phyloP scores from a whole-genome alignment of 768 basidiomycete genomes.

The Xerocomus potaroensis region DNA sequence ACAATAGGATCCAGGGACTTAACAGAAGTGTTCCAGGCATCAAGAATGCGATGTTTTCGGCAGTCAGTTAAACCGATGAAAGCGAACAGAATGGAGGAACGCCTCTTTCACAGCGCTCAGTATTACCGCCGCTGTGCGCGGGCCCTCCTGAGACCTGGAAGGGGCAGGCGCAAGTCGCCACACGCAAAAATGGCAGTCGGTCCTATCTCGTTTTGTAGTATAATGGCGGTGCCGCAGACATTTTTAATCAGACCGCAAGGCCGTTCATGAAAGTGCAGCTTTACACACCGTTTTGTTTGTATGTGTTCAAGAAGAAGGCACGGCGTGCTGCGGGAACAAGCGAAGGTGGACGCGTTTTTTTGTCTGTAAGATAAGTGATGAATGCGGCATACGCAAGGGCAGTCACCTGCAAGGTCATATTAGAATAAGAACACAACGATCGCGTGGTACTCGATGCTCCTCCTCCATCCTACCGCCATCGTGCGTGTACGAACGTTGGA shows the following conservation, averaged over 20 bases:
- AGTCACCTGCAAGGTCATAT: constrained; percentile 8
- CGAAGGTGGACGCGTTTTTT: constrained; percentile 13
- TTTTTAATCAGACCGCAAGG: constrained; percentile 7
- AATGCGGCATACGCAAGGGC: constrained; percentile 20
- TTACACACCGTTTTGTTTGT: constrained; percentile 13
- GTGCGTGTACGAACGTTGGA: constrained; percentile 14
- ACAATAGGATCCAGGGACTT: constrained; percentile 8
- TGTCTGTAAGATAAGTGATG: constrained; percentile 19
- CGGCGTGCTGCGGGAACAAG: constrained; percentile 18
- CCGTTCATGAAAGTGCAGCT: constrained; percentile 1
- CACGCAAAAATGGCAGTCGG: constrained; percentile 8
- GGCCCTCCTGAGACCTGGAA: constrained; percentile 1
- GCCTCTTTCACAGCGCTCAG: constrained; percentile 1
- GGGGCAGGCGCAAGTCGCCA: constrained; percentile 6
- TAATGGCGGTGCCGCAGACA: constrained; percentile 9
- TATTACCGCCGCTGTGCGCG: constrained; percentile 10
- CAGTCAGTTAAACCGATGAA: constrained; percentile 2
- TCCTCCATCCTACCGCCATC: constrained; percentile 14
- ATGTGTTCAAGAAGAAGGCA: constrained; percentile 8
- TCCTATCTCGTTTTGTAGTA: constrained; percentile 3
- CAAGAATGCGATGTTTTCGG: constrained; percentile 4
- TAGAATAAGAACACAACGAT: constrained; percentile 7
- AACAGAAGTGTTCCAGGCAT: constrained; percentile 3
- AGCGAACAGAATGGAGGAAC: constrained; percentile 3
- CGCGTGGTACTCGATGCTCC: constrained; percentile 18